Evolutionary conservation across 495 filamentous ascomycete genomes (phyloP), one percentile per base, ranked within the genome.

Genomic region (Aspergillus haitiensis): DNA sequence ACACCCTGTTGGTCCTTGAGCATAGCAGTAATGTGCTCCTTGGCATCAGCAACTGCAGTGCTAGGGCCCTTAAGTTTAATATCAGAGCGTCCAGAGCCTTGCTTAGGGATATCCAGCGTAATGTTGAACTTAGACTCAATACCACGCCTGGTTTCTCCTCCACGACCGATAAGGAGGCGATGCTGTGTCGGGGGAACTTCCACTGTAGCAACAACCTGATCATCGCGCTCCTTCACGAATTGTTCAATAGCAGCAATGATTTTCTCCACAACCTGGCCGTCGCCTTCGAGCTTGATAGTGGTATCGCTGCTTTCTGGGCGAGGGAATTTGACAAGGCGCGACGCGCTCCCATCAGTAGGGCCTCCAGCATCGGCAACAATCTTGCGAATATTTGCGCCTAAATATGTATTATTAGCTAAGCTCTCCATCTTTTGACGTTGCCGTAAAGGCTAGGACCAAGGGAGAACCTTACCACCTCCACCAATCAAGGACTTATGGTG

Each of bases 91-190:
- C 78, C 81, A 47, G 82, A 84, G 15, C 91, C 92, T 51, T 88
- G 83, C 62, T 90, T 89, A 10, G 94, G 94, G 54, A 99, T 89
- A 64, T 97, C 91, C 61, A 99, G 84, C 13, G 86, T 86, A 64
- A 99, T 86, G 58, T 86, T 87, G 81, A 98, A 96, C 69, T 91
- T 84, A 21, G 88, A 84, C 76, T 98, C 94, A n/a, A 99, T 84
- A 45, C 84, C 81, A 52, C 90, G 87, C 61, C 92, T 86, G 37
- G 86, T 86, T 53, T 94, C 91, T 54, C 94, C 94, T 59, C 92
- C 92, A 40, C 91, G 90, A 47, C 94, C 94, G 65, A 99, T 97
- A 12, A 99, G 82, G 9, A 90, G 79, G 35, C 92, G 84, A 70
- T 98, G 95, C 78, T 96, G 96, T 55, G 93, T 87, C 5, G 85